Conservation (phyloP, 345 rosid species). For the Capsella bursapastoris region DNA sequence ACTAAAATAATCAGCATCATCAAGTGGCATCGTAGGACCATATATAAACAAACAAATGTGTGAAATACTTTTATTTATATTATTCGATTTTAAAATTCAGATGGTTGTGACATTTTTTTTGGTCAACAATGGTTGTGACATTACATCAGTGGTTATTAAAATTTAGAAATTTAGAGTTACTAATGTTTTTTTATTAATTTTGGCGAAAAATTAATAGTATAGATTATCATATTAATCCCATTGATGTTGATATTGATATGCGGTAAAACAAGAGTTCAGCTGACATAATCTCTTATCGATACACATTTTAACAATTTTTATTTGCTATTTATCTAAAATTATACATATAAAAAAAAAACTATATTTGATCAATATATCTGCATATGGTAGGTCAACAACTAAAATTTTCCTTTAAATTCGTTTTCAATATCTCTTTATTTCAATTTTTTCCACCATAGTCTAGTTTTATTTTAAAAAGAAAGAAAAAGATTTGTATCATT, state of each 20-base stretch:
- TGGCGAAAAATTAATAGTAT: too few relatives aligned
- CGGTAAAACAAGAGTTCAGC: neutral
- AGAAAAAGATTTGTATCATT: neutral
- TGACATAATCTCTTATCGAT: neutral
- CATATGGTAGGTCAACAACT: slow-evolving; percentile 28
- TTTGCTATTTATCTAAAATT: neutral
- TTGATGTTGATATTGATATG: too few relatives aligned
- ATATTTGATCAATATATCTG: neutral
- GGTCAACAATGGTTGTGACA: too few relatives aligned
- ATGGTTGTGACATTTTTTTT: neutral
- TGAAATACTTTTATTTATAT: slow-evolving; percentile 12
- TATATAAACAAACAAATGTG: neutral
- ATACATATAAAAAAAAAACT: neutral
- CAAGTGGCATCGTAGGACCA: slow-evolving; percentile 10
- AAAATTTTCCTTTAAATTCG: neutral
- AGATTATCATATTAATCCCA: too few relatives aligned
- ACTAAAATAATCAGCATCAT: neutral
- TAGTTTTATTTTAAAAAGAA: neutral
- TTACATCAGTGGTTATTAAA: neutral
- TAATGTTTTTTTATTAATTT: too few relatives aligned
- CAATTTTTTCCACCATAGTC: neutral
- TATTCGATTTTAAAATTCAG: neutral
- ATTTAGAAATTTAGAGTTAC: too few relatives aligned
- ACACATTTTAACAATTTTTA: neutral
- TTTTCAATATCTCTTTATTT: neutral